Conservation (phyloP, 2,329 filamentous ascomycete species). For the Blastomyces emzantsi region DNA sequence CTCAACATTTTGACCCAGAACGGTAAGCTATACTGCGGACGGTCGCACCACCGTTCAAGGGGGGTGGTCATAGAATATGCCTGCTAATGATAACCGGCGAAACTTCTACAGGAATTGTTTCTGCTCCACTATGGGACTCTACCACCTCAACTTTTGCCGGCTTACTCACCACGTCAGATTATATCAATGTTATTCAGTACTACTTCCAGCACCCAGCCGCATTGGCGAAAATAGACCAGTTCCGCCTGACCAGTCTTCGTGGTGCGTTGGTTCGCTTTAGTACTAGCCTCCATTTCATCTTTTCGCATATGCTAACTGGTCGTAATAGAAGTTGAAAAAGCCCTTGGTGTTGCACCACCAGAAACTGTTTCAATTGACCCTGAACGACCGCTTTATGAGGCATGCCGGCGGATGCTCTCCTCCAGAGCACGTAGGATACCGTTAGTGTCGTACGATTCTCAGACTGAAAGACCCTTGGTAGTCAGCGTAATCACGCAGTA, state of each 20-base stretch:
- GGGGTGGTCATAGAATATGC: background rate
- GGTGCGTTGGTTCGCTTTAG: slow-evolving; percentile 45
- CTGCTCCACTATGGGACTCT: slow-evolving; percentile 94
- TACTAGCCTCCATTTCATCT: background rate
- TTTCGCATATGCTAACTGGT: background rate
- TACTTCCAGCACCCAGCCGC: slow-evolving; percentile 96
- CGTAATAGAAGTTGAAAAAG: slow-evolving; percentile 76
- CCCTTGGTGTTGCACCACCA: slow-evolving; percentile 79
- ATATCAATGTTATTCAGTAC: slow-evolving; percentile 98
- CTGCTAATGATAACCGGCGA: slow-evolving; percentile 1
- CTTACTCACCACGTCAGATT: slow-evolving; percentile 89
- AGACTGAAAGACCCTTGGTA: slow-evolving; percentile 84
- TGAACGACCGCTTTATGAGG: slow-evolving; percentile 83
- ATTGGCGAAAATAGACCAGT: slow-evolving; percentile 82
- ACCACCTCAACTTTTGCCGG: slow-evolving; percentile 87
- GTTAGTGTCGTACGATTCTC: slow-evolving; percentile 85
- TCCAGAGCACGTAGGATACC: slow-evolving; percentile 90
- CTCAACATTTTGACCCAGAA: slow-evolving; percentile 93
- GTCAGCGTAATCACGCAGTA: slow-evolving; percentile 98
- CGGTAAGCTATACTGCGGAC: slow-evolving; percentile 46
- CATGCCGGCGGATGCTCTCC: slow-evolving; percentile 86
- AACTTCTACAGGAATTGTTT: slow-evolving; percentile 70
- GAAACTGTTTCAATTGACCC: slow-evolving; percentile 97
- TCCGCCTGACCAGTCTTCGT: slow-evolving; percentile 82
- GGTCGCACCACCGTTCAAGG: background rate